These are phyloP conservation scores for Xylariomycetidae sp. DNA, from an alignment of 2,329 filamentous ascomycete species.

Conservation along the genomic window DNA sequence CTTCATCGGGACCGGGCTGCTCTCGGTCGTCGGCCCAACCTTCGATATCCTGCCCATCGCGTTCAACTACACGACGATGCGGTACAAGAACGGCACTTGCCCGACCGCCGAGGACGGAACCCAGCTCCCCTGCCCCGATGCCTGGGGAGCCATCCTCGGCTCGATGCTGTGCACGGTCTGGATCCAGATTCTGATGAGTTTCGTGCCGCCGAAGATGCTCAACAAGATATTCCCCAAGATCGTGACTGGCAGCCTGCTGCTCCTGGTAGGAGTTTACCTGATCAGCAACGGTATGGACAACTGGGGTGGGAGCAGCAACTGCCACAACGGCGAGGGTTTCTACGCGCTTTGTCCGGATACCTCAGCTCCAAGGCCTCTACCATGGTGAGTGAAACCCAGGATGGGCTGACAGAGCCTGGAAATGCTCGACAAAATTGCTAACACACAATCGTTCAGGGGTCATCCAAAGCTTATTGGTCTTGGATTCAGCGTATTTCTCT, in stretches of 20 bases:
- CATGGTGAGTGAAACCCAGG: conserved; percentile 31
- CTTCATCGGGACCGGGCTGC: conserved; percentile 57
- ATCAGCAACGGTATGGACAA: conserved; percentile 58
- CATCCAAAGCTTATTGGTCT: conserved; percentile 57
- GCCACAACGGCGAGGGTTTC: conserved; percentile 40
- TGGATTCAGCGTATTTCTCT: conserved; percentile 63
- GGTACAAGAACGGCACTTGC: conserved; percentile 60
- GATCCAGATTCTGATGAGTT: conserved; percentile 59
- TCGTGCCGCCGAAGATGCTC: conserved; percentile 53
- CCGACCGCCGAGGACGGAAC: conserved; percentile 50
- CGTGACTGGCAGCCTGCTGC: conserved; percentile 61
- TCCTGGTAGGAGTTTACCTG: conserved; percentile 60
- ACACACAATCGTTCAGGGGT: conserved; percentile 27
- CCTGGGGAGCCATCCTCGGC: conserved; percentile 60
- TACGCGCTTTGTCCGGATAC: conserved; percentile 52
- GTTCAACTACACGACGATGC: conserved; percentile 53
- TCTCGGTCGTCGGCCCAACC: conserved; percentile 63
- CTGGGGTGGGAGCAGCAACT: conserved; percentile 61
- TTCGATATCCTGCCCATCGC: conserved; percentile 63
- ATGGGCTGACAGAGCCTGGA: too few relatives aligned
- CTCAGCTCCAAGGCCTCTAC: conserved; percentile 53
- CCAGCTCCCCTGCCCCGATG: conserved; percentile 55
- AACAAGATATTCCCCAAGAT: conserved; percentile 62
- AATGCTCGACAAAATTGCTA: too few relatives aligned
- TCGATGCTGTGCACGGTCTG: conserved; percentile 42